These are phyloP conservation scores for Biscogniauxia mediterranea DNA, from an alignment of 2,329 filamentous ascomycete genomes.

Conservation along the genomic window DNA sequence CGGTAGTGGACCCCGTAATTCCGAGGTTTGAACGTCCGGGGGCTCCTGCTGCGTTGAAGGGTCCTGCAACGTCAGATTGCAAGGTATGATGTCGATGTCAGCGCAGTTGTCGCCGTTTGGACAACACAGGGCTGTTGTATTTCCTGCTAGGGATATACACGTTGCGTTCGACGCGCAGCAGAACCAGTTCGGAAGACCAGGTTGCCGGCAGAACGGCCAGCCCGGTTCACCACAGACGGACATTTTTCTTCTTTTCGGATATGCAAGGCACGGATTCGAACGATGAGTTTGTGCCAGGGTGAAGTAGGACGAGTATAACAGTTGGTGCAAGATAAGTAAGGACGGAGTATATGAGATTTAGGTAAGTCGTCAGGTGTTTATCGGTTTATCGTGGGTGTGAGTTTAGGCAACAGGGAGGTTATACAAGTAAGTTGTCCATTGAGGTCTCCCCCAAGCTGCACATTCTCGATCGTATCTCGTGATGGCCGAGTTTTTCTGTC, in stretches of 20 bases:
- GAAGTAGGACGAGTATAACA: not conserved
- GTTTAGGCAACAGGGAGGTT: no score
- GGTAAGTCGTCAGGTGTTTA: no score
- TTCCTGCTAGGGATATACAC: conserved; percentile 3
- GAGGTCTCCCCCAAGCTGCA: no score
- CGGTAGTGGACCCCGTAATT: not conserved
- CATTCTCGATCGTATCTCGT: no score
- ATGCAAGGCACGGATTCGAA: not conserved
- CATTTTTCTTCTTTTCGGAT: not conserved
- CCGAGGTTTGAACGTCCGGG: conserved; percentile 2
- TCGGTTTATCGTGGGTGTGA: no score
- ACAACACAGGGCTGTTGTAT: conserved; percentile 9
- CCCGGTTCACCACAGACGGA: conserved; percentile 5
- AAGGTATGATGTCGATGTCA: not conserved
- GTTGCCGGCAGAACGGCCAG: not conserved
- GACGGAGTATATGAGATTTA: no score
- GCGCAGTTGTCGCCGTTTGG: conserved; percentile 1
- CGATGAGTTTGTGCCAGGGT: no score
- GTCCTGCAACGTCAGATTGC: conserved; percentile 1
- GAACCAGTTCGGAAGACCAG: not conserved
- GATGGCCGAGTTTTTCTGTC: no score
- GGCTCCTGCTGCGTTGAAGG: not conserved
- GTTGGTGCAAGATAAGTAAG: not conserved
- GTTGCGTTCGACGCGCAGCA: not conserved
- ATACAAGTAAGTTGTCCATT: no score